Percentiles rank a stretch among this genome's conserved stretches.
phyloP scores from a whole-genome alignment of 805 yeast genomes.

The Metschnikowia shivogae region DNA sequence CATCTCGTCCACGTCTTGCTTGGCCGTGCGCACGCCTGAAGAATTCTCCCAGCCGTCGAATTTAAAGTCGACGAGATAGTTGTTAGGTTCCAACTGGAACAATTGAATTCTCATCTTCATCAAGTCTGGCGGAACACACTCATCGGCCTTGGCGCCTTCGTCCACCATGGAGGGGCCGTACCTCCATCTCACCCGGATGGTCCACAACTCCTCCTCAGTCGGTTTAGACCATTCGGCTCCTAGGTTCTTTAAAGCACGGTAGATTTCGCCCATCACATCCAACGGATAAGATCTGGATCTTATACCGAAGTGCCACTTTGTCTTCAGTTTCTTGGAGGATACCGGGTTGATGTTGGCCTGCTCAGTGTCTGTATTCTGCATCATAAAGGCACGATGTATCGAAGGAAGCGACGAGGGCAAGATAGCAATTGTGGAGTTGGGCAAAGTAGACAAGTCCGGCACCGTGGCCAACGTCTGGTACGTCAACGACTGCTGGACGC shows the following conservation, averaged over 20 bases:
- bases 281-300: conserved; percentile 93
- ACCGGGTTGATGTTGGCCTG: conserved; percentile 44
- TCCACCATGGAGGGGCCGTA: conserved; percentile 38
- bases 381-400: conserved; percentile 91
- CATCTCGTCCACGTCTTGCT: conserved; percentile 58
- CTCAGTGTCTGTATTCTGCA: conserved; percentile 38
- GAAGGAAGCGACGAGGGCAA: conserved; percentile 92
- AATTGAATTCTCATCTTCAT: conserved; percentile 97
- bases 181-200: conserved; percentile 91
- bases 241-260: conserved; percentile 84
- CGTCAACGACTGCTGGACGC: conserved; percentile 42
- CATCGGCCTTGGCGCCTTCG: conserved; percentile 19
- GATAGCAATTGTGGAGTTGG: conserved; percentile 82
- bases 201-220: conserved; percentile 92
- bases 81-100: conserved; percentile 93
- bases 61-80: conserved; percentile 93
- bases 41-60: conserved; percentile 92
- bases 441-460: conserved; percentile 48
- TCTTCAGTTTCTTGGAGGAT: conserved; percentile 78
- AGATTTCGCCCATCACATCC: conserved; percentile 98
- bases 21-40: conserved; percentile 27
- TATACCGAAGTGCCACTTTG: conserved; percentile 98
- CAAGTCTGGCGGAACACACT: conserved; percentile 56
- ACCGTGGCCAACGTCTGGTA: conserved; percentile 46
- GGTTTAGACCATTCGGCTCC: conserved; percentile 99